Evolutionary conservation across 345 rosid genomes (phyloP), one percentile per base, ranked within the genome.

Genomic region (Raphanus sativus): DNA sequence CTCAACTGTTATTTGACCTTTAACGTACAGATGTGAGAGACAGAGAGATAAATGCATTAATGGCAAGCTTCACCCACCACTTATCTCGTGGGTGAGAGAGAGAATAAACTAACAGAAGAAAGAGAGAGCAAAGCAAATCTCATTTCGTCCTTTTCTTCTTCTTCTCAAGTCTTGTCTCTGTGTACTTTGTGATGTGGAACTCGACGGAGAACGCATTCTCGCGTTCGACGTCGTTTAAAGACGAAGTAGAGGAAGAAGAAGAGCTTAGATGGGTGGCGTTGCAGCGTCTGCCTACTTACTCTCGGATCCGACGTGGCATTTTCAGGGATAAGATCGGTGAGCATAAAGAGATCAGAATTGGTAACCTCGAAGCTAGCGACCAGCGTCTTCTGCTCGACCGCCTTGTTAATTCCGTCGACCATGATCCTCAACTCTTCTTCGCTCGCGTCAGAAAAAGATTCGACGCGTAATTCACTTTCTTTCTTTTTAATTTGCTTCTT

Each of bases 211-310:
- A 86, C 64, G 87, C 81, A 25, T 89, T 94, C 71, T 76, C 89
- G n/a, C 84, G 93, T 71, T 68, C 95, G 79, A 65, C 89, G 56
- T 90, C 97, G 77, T 85, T 83, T 64, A 73, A 81, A 76, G 92
- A 88, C 75, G 86, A 82, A 28, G 89, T 75, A 0, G 89, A 84
- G 16, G 87, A 91, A 13, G 94, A 94, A 85, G 97, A 92, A 84
- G 93, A 89, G 62, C 89, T 94, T 2, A 90, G 86, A 15, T 94
- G 97, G 98, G 99, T 91, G 13, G 99, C 96, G 71, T 71, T 95
- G 48, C 94, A 95, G 87, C 84, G 99, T 30, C 81, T 95, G 45
- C 99, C 99, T 3, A 92, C 98, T 13, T 89, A 90, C 71, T 60
- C 82, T 2, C 79, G 98, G 5, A 90, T 83, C 15, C 89, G 99